Evolutionary conservation across 1,284 basidiomycete species (phyloP).

Genomic region (Melampsora larici-populina): DNA sequence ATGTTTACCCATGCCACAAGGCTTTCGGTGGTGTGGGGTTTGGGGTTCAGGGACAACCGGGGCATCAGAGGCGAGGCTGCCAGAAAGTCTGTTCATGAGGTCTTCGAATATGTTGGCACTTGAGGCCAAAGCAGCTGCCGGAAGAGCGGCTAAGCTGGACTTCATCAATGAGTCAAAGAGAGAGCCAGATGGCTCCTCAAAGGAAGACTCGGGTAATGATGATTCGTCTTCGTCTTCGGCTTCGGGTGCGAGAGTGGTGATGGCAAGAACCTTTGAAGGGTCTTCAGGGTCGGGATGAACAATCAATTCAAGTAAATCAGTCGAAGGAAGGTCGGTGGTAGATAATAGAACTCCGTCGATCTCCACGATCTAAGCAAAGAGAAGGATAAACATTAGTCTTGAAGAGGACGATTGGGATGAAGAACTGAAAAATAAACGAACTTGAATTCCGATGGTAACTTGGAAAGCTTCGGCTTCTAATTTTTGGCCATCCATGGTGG

Average conservation of each 20-base stretch:
- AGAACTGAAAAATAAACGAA: not conserved
- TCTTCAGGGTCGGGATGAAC: constrained; percentile 32
- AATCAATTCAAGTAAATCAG: constrained; percentile 27
- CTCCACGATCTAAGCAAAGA: constrained; percentile 27
- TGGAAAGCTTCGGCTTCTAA: constrained; percentile 26
- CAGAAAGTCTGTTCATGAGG: too few species aligned
- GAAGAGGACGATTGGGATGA: not conserved
- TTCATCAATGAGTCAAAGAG: too few species aligned
- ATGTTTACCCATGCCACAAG: too few species aligned
- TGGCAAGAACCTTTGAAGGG: constrained; percentile 17
- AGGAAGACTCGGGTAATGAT: too few species aligned
- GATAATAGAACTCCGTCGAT: constrained; percentile 20
- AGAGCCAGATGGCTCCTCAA: too few species aligned
- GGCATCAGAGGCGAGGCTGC: too few species aligned
- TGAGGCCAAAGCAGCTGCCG: too few species aligned
- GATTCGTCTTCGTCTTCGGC: not conserved
- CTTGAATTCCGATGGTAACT: constrained; percentile 35
- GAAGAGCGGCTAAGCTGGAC: too few species aligned
- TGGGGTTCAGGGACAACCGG: too few species aligned
- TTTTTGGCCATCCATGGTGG: not conserved
- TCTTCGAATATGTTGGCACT: too few species aligned
- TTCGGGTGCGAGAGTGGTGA: constrained; percentile 28
- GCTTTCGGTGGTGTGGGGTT: too few species aligned
- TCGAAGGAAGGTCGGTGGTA: constrained; percentile 14
- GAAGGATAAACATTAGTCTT: not conserved